Evolutionary conservation across 1,284 basidiomycete genomes (phyloP).

Genomic region (Leccinum pachyderme): DNA sequence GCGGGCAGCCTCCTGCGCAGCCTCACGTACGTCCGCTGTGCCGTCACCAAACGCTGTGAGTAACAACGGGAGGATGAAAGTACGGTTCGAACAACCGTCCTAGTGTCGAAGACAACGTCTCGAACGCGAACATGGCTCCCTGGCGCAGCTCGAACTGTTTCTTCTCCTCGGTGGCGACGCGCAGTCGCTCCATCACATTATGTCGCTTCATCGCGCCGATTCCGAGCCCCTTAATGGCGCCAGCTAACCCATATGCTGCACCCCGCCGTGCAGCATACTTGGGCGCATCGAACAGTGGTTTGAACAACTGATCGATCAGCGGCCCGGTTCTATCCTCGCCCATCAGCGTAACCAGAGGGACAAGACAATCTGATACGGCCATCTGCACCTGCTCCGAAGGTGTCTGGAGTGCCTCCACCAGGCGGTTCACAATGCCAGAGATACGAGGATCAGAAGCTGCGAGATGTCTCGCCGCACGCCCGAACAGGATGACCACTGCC

Average conservation of each 20-base stretch:
- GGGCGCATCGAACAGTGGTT: conserved; percentile 71
- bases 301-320: conserved; percentile 77
- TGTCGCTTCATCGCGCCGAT: conserved; percentile 86
- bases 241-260: conserved; percentile 95
- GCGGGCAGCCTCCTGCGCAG: conserved; percentile 89
- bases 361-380: conserved; percentile 93
- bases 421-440: conserved; percentile 83
- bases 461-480: conserved; percentile 89
- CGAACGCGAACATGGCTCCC: conserved; percentile 94
- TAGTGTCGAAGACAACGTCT: conserved; percentile 85
- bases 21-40: conserved; percentile 88
- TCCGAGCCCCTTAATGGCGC: conserved; percentile 88
- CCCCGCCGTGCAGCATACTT: conserved; percentile 94
- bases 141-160: conserved; percentile 85
- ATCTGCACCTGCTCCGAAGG: conserved; percentile 97
- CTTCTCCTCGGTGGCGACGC: conserved; percentile 86
- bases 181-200: conserved; percentile 73
- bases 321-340: conserved; percentile 53
- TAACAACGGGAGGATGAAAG: conserved; percentile 83
- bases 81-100: conserved; percentile 95
- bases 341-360: conserved; percentile 82
- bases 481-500: conserved; percentile 93
- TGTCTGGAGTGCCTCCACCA: conserved; percentile 90
- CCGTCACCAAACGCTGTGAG: conserved; percentile 90
- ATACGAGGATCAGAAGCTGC: conserved; percentile 75